Evolutionary conservation across 2,329 filamentous ascomycete species (phyloP).

Genomic region (Teratosphaeria destructans): DNA sequence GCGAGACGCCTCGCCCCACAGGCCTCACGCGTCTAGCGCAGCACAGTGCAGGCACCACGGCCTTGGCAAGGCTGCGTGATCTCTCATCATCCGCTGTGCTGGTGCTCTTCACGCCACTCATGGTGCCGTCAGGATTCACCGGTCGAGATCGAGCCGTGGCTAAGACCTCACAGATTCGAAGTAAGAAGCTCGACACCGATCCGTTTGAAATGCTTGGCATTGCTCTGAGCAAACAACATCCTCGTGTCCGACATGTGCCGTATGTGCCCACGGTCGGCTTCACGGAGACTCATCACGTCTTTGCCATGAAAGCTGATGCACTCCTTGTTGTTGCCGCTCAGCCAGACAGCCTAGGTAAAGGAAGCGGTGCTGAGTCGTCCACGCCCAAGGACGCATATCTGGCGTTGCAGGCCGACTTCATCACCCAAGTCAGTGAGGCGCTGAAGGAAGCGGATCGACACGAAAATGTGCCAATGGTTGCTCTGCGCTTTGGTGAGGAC

Average conservation of each 20-base stretch:
- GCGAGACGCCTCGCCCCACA: slow-evolving; percentile 1
- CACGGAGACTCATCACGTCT: slow-evolving; percentile 52
- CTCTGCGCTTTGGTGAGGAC: slow-evolving; percentile 1
- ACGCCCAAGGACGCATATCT: background rate
- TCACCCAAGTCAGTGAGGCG: background rate
- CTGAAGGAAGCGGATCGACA: background rate
- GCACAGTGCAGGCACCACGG: background rate
- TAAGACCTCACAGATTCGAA: slow-evolving; percentile 17
- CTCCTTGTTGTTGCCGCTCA: slow-evolving; percentile 51
- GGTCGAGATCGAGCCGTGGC: slow-evolving; percentile 29
- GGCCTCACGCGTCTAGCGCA: background rate
- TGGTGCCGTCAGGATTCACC: slow-evolving; percentile 10
- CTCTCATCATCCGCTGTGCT: slow-evolving; percentile 31
- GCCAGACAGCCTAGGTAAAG: slow-evolving; percentile 19
- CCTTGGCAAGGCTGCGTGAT: slow-evolving; percentile 18
- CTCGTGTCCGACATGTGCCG: slow-evolving; percentile 58
- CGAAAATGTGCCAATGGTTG: background rate
- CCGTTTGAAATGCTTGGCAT: slow-evolving; percentile 64
- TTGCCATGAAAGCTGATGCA: slow-evolving; percentile 49
- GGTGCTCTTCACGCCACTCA: slow-evolving; percentile 36
- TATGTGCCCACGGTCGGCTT: slow-evolving; percentile 56
- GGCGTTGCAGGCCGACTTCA: background rate
- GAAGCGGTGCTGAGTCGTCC: background rate
- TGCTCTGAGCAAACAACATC: slow-evolving; percentile 49
- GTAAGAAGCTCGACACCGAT: slow-evolving; percentile 36